These are phyloP conservation scores for Ganoderma lingzhi DNA, from an alignment of 1,284 basidiomycete species.

Conservation along the genomic window DNA sequence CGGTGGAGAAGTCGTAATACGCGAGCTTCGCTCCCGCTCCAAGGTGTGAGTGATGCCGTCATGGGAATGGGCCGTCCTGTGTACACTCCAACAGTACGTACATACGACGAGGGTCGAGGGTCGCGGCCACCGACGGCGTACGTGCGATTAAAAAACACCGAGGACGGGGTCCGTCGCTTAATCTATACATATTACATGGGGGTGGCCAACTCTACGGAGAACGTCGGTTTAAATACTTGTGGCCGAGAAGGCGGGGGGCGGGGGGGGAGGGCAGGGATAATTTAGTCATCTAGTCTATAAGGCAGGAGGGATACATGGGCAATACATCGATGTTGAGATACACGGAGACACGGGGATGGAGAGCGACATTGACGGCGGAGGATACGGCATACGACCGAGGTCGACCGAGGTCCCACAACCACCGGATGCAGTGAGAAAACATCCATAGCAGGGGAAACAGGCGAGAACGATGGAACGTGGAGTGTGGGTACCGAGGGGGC, in stretches of 20 bases:
- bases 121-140: neutral
- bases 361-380: neutral
- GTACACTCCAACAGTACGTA: neutral
- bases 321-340: neutral
- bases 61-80: neutral
- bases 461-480: neutral
- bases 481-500: neutral
- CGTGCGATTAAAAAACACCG: neutral
- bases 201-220: neutral
- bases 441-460: neutral
- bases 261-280: neutral
- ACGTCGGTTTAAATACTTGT: neutral
- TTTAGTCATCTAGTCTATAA: neutral
- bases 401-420: neutral
- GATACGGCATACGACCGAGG: neutral
- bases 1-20: neutral
- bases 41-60: neutral
- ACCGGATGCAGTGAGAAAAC: neutral
- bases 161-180: constrained; percentile 4
- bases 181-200: neutral
- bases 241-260: neutral
- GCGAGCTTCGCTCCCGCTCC: neutral
- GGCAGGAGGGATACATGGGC: neutral
- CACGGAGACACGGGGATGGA: neutral
- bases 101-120: neutral